These are phyloP conservation scores for Thalassiosira livingstoniorum DNA, from an alignment of 352 stramenopile species.

Conservation along the genomic window DNA sequence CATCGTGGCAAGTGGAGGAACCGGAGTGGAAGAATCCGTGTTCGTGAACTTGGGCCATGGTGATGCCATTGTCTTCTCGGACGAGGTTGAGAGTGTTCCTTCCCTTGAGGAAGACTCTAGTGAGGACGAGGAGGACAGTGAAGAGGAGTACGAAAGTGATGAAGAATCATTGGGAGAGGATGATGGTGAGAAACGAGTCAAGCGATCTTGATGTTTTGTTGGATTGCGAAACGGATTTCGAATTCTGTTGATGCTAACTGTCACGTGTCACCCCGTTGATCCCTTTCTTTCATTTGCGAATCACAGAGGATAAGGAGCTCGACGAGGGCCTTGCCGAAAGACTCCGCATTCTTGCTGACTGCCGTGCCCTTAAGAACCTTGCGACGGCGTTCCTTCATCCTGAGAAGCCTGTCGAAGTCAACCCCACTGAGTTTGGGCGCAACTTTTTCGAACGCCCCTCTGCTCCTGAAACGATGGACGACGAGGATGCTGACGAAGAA, in stretches of 20 bases:
- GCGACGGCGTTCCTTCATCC: conserved; percentile 70
- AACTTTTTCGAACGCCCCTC: conserved; percentile 61
- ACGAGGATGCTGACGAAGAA: conserved; percentile 44
- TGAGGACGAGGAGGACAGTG: conserved; percentile 43
- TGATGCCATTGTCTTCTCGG: conserved; percentile 51
- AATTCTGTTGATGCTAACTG: conserved; percentile 8
- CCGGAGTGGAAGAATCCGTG: conserved; percentile 4
- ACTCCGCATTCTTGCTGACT: conserved; percentile 71
- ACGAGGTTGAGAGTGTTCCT: conserved; percentile 52
- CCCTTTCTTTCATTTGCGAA: conserved; percentile 38
- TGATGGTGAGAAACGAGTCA: conserved; percentile 30
- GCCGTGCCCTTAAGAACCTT: conserved; percentile 62
- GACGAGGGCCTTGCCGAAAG: conserved; percentile 64
- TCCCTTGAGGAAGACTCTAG: conserved; percentile 27
- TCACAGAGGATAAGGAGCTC: conserved; percentile 45
- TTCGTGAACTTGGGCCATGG: conserved; percentile 27
- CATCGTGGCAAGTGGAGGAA: conserved; percentile 45
- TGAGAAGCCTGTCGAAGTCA: conserved; percentile 50
- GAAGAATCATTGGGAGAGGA: conserved; percentile 45
- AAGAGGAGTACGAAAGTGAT: conserved; percentile 32
- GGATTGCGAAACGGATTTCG: too few relatives aligned
- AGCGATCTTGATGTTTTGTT: too few relatives aligned
- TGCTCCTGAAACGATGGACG: not conserved
- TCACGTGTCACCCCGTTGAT: conserved; percentile 17
- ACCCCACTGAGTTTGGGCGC: conserved; percentile 49